Percentiles rank a stretch among this genome's conserved stretches.
Conservation (phyloP, 2,329 filamentous ascomycete species). For the Pestalotiopsis sp. region DNA sequence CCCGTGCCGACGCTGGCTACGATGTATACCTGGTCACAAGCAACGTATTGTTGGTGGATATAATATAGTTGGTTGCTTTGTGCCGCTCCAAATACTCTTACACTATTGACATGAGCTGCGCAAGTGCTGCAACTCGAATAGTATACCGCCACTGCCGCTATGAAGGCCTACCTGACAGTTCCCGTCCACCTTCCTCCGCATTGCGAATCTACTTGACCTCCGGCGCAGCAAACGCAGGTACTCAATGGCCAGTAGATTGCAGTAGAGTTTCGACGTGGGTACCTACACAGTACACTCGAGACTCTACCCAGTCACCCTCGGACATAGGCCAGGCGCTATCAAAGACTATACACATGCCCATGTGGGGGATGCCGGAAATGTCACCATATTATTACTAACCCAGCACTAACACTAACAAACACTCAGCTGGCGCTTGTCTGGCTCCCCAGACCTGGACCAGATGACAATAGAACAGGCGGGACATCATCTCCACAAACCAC, state of each 20-base stretch:
- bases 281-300: neutral
- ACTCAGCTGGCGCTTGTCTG: neutral
- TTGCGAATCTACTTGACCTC: no score
- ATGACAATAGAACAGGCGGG: neutral
- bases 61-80: no score
- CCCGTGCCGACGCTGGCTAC: neutral
- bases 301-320: neutral
- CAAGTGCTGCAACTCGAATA: no score
- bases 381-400: neutral
- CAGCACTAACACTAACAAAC: neutral
- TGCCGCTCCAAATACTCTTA: no score
- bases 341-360: neutral
- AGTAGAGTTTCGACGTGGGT: neutral
- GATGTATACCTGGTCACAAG: neutral
- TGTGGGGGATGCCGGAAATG: neutral
- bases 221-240: no score
- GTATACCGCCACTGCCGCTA: no score
- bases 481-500: neutral
- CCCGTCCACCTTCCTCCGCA: no score
- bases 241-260: no score
- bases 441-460: neutral
- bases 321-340: neutral
- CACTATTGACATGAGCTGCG: no score
- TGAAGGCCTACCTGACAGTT: no score
- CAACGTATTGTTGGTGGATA: neutral